Percentiles rank a stretch among this genome's conserved stretches.
Conservation (phyloP, 2,329 filamentous ascomycete genomes). For the Aspergillus sp. region DNA sequence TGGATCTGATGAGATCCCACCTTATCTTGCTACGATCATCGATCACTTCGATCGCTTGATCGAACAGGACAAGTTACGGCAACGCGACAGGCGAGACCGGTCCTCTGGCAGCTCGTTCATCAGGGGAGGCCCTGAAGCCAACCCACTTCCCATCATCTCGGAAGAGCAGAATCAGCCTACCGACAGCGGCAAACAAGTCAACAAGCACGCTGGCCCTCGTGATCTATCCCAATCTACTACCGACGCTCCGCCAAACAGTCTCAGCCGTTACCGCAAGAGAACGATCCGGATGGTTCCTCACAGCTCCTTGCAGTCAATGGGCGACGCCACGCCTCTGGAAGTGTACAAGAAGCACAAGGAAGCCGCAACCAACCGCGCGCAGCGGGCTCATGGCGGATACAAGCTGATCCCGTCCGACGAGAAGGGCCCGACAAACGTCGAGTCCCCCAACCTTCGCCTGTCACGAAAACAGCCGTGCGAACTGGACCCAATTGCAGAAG, state of each 20-base stretch:
- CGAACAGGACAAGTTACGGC: constrained; percentile 34
- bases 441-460: constrained; percentile 24
- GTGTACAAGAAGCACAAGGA: constrained; percentile 48
- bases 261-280: constrained; percentile 29
- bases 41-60: constrained; percentile 60
- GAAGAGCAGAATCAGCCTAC: constrained; percentile 42
- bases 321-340: constrained; percentile 52
- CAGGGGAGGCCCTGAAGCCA: constrained; percentile 14
- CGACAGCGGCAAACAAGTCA: constrained; percentile 7
- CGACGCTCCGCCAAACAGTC: constrained; percentile 8
- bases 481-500: constrained; percentile 46
- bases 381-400: constrained; percentile 7
- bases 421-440: constrained; percentile 3
- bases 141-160: constrained; percentile 50
- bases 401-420: constrained; percentile 17
- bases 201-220: constrained; percentile 2
- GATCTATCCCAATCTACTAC: constrained; percentile 6
- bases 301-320: constrained; percentile 47
- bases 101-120: constrained; percentile 17
- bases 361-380: not conserved
- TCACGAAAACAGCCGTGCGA: constrained; percentile 24
- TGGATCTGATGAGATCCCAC: constrained; percentile 44
- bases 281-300: constrained; percentile 60
- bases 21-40: constrained; percentile 60
- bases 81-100: constrained; percentile 2